Percentiles rank a stretch among this genome's conserved stretches.
phyloP scores from a whole-genome alignment of 2,329 filamentous ascomycete species.

The Cyanodermella asteris region DNA sequence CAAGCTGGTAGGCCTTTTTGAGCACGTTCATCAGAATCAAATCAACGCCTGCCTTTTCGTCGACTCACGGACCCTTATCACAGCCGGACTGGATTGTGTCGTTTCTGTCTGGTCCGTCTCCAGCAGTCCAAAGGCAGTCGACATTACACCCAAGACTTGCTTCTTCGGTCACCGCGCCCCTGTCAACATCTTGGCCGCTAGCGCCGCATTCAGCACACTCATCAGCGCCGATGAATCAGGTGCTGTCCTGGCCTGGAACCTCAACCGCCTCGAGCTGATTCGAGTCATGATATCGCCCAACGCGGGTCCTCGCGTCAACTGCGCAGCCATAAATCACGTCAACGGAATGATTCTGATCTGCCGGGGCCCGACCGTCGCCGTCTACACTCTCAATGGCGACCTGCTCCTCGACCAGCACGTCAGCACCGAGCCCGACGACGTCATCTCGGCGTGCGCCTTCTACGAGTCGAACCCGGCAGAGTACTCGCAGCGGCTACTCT shows the following conservation, averaged over 20 bases:
- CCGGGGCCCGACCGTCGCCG: conserved; percentile 46
- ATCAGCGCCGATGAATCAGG: conserved; percentile 67
- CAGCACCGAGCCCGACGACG: conserved; percentile 50
- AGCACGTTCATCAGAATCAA: conserved; percentile 83
- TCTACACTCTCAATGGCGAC: conserved; percentile 79
- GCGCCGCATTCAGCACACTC: conserved; percentile 70
- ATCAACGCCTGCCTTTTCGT: conserved; percentile 67
- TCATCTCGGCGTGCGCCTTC: conserved; percentile 63
- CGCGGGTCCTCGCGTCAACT: too few relatives aligned
- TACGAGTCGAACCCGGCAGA: conserved; percentile 83
- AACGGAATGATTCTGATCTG: conserved; percentile 79
- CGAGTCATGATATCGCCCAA: conserved; percentile 43
- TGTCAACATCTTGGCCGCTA: conserved; percentile 63
- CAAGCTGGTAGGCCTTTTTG: conserved; percentile 68
- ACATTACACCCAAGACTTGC: conserved; percentile 55
- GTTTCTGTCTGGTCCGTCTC: conserved; percentile 65
- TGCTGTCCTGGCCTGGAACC: conserved; percentile 74
- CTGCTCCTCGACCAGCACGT: conserved; percentile 64
- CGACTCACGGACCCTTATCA: conserved; percentile 77
- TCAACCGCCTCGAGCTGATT: conserved; percentile 76
- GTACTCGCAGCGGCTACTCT: conserved; percentile 66
- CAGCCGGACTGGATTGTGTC: conserved; percentile 78
- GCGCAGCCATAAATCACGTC: conserved; percentile 70
- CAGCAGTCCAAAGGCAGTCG: conserved; percentile 43
- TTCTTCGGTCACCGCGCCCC: conserved; percentile 80